Base-by-base conservation (phyloP, 805 yeast species). In the Scheffersomyces spartinae region DNA sequence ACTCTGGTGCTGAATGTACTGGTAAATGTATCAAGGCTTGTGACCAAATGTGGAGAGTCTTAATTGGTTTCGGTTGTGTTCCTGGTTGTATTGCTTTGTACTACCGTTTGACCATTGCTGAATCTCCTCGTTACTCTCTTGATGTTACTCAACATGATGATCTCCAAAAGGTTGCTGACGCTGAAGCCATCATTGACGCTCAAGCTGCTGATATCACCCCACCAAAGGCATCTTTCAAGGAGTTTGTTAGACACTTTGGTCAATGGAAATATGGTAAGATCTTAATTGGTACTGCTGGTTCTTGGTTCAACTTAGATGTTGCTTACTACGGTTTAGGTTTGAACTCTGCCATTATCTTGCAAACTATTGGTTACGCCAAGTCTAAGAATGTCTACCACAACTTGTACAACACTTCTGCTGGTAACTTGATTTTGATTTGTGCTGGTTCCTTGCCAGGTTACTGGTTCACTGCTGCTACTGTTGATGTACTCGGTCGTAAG, bases 361-460 rank as follows among this genome's bases (percentile, higher is more conserved):
- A 73, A 45, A 71, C 93, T 18, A 84, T 84, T 51, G 94, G 94
- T 47, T 84, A 68, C 52, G 85, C 94, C 26, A 68, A 78, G 21
- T 67, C 74, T 17, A 49, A 58, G 13, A 80, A 81, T 48, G 72
- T 82, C 30, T 84, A 84, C 65, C 49, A 62, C 29, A 65, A 72
- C 23, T 60, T 85, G 36, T 76, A 74, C 64, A 71, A 84, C 54
- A 53, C 78, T 33, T 81, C 88, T 50, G 94, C 85, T 31, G 95
- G 95, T 74, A 84, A 84, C 60, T 68, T 84, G 65, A 84, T 84
- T 59, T 68, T 84, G 52, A 73, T 84, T 36, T 82, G 94, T 69
- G 96, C 96, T 30, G 95, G 96, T 66, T 70, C 91, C 23, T 71
- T 84, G 55, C 95, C 95, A 43, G 95, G 95, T 48, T 84, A 84